Conservation (phyloP, 371 early-diverging fungal species). For the Parasitella parasitica region DNA sequence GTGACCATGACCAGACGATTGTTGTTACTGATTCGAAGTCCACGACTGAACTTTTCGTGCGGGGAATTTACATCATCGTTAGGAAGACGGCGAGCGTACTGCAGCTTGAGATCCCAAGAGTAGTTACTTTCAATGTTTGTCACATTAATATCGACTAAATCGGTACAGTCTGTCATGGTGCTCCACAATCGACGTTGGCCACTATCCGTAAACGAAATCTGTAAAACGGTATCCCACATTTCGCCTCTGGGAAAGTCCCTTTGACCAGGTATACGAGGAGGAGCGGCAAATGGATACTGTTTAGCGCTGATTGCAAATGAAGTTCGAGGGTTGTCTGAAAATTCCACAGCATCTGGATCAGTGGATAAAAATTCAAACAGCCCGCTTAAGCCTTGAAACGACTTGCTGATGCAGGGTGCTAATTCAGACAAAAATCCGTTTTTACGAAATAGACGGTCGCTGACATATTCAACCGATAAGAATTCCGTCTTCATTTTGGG, state of each 20-base stretch:
- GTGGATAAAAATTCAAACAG: slow-evolving; percentile 13
- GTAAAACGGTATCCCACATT: slow-evolving; percentile 19
- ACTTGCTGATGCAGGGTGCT: slow-evolving; percentile 29
- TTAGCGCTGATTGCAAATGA: slow-evolving; percentile 21
- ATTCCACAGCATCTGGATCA: slow-evolving; percentile 7
- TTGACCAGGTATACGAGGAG: neutral
- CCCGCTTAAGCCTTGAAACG: neutral
- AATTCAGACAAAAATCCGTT: slow-evolving; percentile 18
- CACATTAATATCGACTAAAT: slow-evolving; percentile 30
- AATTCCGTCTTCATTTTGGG: slow-evolving; percentile 8
- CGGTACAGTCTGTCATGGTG: slow-evolving; percentile 31
- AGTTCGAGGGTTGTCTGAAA: slow-evolving; percentile 26
- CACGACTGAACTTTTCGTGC: slow-evolving; percentile 37
- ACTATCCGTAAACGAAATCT: slow-evolving; percentile 22
- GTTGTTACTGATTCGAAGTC: slow-evolving; percentile 10
- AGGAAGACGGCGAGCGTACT: slow-evolving; percentile 33
- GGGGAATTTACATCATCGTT: slow-evolving; percentile 33
- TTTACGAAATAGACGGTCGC: slow-evolving; percentile 19
- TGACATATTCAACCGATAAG: slow-evolving; percentile 18
- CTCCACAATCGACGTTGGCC: slow-evolving; percentile 30
- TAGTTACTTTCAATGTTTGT: slow-evolving; percentile 38
- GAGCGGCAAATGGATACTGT: slow-evolving; percentile 19
- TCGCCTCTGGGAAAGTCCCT: slow-evolving; percentile 3
- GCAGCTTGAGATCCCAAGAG: slow-evolving; percentile 44
- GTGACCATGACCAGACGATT: slow-evolving; percentile 28